Evolutionary conservation across 495 filamentous ascomycete genomes (phyloP), one percentile per base, ranked within the genome.

Genomic region (Penicillium lividum): DNA sequence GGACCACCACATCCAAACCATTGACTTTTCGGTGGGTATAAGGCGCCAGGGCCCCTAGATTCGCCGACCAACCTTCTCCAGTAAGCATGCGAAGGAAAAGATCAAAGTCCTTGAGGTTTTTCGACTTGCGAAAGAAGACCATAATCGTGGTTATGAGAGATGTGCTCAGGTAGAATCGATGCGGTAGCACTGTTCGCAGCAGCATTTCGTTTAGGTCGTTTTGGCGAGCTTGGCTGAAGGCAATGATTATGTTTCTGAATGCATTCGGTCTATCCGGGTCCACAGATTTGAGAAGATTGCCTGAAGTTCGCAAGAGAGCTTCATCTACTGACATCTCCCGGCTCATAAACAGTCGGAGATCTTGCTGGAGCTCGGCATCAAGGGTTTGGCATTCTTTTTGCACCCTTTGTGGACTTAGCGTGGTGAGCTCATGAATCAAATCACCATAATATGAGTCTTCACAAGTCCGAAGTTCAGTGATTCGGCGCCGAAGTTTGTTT

Each of bases 61-160:
- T 77, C 6, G 71, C 62, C 3, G 73, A 65, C 47, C 74, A 77
- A 5, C 70, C 70, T 27, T 70, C 57, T 4, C 75, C 77, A 25
- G 67, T 58, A 11, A 80, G 57, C 72, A 77, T 77, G 43, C 71
- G 60, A 29, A 80, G 54, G 43, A 78, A 80, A 46, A 69, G 54
- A 50, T 80, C 76, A 48, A 78, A 78, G 30, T 68, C 65, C 44
- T 71, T 75, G 9, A 80, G 68, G 38, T 80, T 75, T 51, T 77
- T 77, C 25, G 70, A 65, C 51, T 77, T 80, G 40, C 74, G 74
- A 57, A 68, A 76, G 50, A 69, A 76, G 4, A 58, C 61, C 11
- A 80, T 11, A 10, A 76, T 76, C 0, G 72, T 64, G 42, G 74
- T 57, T 30, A 80, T 72, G 25, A 77, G 63, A 6, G 74, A 70